Conservation (phyloP, 441 rosid species). For the Arabidopsis hybrid region DNA sequence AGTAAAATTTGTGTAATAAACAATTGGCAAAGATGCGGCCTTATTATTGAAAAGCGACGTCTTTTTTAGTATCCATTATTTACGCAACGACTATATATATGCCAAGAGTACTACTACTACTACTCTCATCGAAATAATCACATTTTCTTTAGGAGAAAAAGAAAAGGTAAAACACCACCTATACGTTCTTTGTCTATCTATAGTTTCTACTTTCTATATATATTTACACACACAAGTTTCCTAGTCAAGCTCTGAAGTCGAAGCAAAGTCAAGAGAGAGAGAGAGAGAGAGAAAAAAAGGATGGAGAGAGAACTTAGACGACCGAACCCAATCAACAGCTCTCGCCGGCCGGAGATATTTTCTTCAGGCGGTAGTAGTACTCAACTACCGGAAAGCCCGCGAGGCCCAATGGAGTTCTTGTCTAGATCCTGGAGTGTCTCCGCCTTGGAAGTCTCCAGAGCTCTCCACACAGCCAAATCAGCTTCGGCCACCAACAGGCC, state of each 20-base stretch:
- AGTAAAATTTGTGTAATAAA: constrained; percentile 30
- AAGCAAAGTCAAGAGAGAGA: background rate
- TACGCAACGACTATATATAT: constrained; percentile 40
- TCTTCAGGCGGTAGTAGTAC: constrained; percentile 24
- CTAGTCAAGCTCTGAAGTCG: constrained; percentile 2
- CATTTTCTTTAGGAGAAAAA: background rate
- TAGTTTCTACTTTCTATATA: background rate
- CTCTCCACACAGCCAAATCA: constrained; percentile 53
- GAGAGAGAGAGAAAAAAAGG: background rate
- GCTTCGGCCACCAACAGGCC: constrained; percentile 50
- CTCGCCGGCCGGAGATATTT: constrained; percentile 42
- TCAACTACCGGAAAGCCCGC: constrained; percentile 87
- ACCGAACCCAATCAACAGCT: constrained; percentile 46
- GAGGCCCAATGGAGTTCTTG: constrained; percentile 93
- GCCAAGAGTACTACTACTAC: background rate
- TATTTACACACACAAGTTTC: background rate
- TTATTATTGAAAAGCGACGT: constrained; percentile 36
- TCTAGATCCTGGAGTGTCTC: constrained; percentile 94
- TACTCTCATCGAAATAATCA: constrained; percentile 10
- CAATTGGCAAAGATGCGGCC: constrained; percentile 27
- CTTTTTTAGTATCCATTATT: constrained; percentile 36
- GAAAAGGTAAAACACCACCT: background rate
- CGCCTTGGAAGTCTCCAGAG: constrained; percentile 82
- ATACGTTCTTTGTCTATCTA: constrained; percentile 22
- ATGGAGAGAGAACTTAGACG: constrained; percentile 47